Evolutionary conservation across 1,139 yeast species (phyloP).

Genomic region (Candida tropicalis): DNA sequence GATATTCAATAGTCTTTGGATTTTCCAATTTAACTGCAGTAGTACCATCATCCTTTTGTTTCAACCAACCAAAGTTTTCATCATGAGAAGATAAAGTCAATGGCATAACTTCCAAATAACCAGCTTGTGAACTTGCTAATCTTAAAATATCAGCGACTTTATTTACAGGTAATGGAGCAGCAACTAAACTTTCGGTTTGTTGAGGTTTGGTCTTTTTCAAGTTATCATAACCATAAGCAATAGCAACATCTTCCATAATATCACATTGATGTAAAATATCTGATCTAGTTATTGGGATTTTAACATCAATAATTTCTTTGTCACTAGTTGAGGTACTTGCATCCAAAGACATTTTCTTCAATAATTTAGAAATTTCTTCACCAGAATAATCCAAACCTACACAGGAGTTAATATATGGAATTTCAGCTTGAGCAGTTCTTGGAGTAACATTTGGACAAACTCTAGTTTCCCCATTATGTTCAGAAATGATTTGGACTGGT

Average conservation of each 20-base stretch:
- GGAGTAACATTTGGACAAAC: slow-evolving; percentile 72
- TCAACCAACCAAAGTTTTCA: slow-evolving; percentile 89
- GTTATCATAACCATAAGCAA: slow-evolving; percentile 93
- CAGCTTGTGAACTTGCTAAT: slow-evolving; percentile 89
- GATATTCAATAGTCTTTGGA: slow-evolving; percentile 96
- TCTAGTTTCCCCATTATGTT: slow-evolving; percentile 79
- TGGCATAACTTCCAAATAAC: slow-evolving; percentile 96
- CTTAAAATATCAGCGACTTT: slow-evolving; percentile 90
- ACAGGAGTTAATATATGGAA: slow-evolving; percentile 87
- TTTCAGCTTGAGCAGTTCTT: slow-evolving; percentile 73
- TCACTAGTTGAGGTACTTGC: slow-evolving; percentile 58
- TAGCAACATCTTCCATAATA: slow-evolving; percentile 98
- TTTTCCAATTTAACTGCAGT: slow-evolving; percentile 88
- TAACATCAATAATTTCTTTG: slow-evolving; percentile 62
- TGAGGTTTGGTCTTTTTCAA: slow-evolving; percentile 80
- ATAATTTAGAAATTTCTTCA: slow-evolving; percentile 66
- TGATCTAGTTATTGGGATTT: slow-evolving; percentile 90
- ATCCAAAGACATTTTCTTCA: slow-evolving; percentile 78
- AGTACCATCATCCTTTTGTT: slow-evolving; percentile 71
- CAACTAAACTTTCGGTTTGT: slow-evolving; percentile 71
- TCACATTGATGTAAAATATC: slow-evolving; percentile 98
- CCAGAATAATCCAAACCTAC: slow-evolving; percentile 76
- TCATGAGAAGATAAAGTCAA: slow-evolving; percentile 94
- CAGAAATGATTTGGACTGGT: slow-evolving; percentile 83
- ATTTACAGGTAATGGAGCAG: slow-evolving; percentile 87